phyloP scores from a whole-genome alignment of 192 early-diverging fungal genomes.

The Mortierella hygrophila region DNA sequence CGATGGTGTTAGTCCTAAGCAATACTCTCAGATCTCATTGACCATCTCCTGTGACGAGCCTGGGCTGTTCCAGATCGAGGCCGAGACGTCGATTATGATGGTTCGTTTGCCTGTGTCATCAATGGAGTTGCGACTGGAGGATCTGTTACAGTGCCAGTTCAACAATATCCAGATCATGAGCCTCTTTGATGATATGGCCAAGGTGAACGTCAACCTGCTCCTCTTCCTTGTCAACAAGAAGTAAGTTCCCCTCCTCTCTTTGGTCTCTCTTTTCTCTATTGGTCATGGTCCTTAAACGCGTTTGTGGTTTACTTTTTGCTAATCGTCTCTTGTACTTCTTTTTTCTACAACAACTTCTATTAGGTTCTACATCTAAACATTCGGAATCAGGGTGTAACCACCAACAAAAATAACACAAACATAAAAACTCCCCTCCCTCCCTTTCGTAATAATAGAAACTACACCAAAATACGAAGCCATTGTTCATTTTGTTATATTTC shows the following conservation, averaged over 20 bases:
- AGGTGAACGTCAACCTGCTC: constrained; percentile 96
- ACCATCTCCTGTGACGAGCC: constrained; percentile 93
- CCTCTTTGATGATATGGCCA: constrained; percentile 91
- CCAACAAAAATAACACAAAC: neutral
- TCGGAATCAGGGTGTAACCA: neutral
- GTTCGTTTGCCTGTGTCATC: constrained; percentile 72
- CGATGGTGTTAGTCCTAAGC: constrained; percentile 83
- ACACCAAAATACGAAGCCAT: neutral
- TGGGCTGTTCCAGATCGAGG: constrained; percentile 92
- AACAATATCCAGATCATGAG: constrained; percentile 92
- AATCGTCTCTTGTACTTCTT: neutral
- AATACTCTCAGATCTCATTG: constrained; percentile 90
- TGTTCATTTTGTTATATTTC: no score
- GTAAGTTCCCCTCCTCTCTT: constrained; percentile 57
- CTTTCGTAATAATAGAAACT: neutral
- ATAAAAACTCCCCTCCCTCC: neutral
- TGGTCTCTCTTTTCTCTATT: neutral
- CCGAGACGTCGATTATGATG: constrained; percentile 84
- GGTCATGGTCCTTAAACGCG: neutral
- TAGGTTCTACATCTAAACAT: constrained; percentile 30
- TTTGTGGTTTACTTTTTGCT: neutral
- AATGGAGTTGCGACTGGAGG: constrained; percentile 92
- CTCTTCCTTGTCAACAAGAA: constrained; percentile 98
- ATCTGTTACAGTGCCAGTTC: constrained; percentile 94
- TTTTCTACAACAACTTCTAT: neutral